These are phyloP conservation scores for Suillus subaureus DNA, from an alignment of 768 basidiomycete genomes.

Conservation along the genomic window DNA sequence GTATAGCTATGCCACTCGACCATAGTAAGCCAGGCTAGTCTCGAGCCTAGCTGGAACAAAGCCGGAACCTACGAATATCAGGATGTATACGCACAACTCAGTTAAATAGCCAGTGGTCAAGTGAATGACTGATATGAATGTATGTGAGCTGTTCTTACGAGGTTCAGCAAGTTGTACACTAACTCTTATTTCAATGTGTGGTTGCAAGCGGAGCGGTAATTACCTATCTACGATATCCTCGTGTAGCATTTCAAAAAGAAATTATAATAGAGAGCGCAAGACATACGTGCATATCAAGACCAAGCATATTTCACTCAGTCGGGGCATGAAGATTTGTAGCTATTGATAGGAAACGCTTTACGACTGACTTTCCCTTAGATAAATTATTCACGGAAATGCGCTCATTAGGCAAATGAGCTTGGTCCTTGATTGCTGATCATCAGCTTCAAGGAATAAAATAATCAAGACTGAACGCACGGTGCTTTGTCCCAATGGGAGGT, in stretches of 20 bases:
- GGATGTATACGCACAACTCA: not conserved
- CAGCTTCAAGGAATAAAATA: conserved; percentile 4
- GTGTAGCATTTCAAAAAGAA: not conserved
- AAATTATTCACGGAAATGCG: conserved; percentile 86
- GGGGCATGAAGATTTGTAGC: conserved; percentile 1
- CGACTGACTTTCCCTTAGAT: conserved; percentile 70
- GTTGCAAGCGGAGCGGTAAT: not conserved
- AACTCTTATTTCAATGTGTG: not conserved
- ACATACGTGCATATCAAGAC: not conserved
- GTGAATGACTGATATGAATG: not conserved
- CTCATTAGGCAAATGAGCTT: conserved; percentile 93
- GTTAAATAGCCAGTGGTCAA: not conserved
- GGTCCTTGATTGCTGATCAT: conserved; percentile 54
- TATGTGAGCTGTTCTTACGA: not conserved
- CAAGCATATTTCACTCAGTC: not conserved
- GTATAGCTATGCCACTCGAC: no score
- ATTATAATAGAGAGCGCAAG: not conserved
- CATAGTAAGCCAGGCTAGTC: not conserved
- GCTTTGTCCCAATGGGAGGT: conserved; percentile 93
- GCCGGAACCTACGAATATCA: not conserved
- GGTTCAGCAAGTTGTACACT: not conserved
- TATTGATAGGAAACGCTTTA: conserved; percentile 69
- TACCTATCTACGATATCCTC: not conserved
- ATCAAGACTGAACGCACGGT: conserved; percentile 51
- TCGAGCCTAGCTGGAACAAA: not conserved